Evolutionary conservation across 2,329 filamentous ascomycete species (phyloP), one percentile per base, ranked within the genome.

Genomic region (Talaromyces sp.): DNA sequence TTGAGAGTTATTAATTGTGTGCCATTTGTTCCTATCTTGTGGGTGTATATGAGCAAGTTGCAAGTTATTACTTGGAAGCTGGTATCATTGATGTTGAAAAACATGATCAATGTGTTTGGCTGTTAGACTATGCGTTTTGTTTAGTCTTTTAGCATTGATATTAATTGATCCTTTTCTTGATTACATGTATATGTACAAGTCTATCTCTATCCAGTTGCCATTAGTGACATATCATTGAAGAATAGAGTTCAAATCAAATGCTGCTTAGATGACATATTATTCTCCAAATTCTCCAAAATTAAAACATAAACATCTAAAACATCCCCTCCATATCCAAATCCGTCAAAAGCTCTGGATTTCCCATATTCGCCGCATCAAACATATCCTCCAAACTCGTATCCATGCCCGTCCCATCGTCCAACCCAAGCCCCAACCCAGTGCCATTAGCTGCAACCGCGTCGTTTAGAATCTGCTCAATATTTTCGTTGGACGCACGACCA

Each of bases 321-420:
- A 78, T 76, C 9, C 74, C 74, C 63, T 78, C 75, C 75, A 78
- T 77, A 67, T 78, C 76, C 62, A 78, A 64, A 70, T 78, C 75
- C 35, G 53, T 55, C 49, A 78, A 62, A 66, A 76, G 77, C 62
- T 78, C 76, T 11, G 77, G 77, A 65, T 78, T 78, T 1, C 69
- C 72, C 72, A 77, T 77, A 67, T 78, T 74, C 6, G 73, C 74
- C 32, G 72, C 73, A 62, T 76, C 76, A 58, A 79, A 64, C 43
- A 79, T 73, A 66, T 79, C 77, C 57, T 79, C 75, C 61, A 79
- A 77, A 63, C 68, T 71, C 27, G 73, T 71, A 59, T 75, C 73
- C 64, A 74, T 67, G 8, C 70, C 71, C 5, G 64, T 65, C 17
- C 64, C 65, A 11, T 64, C 63, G 64, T 67, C 68, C 53, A 71